These are phyloP conservation scores for Metschnikowia similis DNA, from an alignment of 805 yeast genomes.

Conservation along the genomic window DNA sequence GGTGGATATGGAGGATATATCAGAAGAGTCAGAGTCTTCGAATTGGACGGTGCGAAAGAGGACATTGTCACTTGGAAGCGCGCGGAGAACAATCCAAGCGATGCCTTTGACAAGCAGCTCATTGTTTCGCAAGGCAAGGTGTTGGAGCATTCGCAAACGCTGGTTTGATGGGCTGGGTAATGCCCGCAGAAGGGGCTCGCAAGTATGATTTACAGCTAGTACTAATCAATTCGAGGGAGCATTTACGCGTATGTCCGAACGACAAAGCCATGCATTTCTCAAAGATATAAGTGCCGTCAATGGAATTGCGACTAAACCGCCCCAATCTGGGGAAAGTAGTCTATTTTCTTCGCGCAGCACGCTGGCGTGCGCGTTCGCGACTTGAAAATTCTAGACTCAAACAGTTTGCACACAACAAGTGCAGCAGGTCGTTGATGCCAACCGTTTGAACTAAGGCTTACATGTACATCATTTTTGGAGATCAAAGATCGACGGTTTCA, in stretches of 20 bases:
- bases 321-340: background rate
- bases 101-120: slow-evolving; percentile 46
- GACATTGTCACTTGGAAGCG: slow-evolving; percentile 70
- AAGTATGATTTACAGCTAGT: background rate
- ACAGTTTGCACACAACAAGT: background rate
- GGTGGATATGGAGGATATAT: slow-evolving; percentile 87
- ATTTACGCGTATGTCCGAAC: too few relatives aligned
- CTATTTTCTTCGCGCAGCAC: background rate
- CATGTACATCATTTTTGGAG: background rate
- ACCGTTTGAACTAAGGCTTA: background rate
- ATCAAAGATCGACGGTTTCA: background rate
- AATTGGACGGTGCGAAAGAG: slow-evolving; percentile 49
- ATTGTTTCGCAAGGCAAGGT: slow-evolving; percentile 23
- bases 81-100: slow-evolving; percentile 50
- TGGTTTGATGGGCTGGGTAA: background rate
- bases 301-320: background rate
- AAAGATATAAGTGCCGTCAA: background rate
- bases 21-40: slow-evolving; percentile 74
- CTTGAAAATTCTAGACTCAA: background rate
- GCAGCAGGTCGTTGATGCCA: slow-evolving; percentile 2
- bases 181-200: background rate
- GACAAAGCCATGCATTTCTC: too few relatives aligned
- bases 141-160: background rate
- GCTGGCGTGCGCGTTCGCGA: background rate
- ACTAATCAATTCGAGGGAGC: background rate